Evolutionary conservation across 345 rosid genomes (phyloP), one percentile per base, ranked within the genome.

Genomic region (Stellera chamaejasme): DNA sequence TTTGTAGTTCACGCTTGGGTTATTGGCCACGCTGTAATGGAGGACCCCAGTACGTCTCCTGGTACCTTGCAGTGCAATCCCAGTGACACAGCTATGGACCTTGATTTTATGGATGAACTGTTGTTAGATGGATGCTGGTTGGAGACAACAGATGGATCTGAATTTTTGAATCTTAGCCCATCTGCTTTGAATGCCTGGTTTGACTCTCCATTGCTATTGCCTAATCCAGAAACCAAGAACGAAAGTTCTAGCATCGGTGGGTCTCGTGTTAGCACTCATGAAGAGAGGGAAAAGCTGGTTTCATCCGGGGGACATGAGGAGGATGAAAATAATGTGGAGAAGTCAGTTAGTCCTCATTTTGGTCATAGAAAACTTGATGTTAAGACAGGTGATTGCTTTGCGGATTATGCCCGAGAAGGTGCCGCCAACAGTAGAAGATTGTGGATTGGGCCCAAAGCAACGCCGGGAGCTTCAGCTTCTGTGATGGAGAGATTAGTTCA

Each of bases 81-180:
- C 1, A 44, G 46, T 11, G 82, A 77, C 76, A 61, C 79, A 4
- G 60, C 70, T 19, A 84, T 84, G 95, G 95, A 92, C 57, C 61
- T 74, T 25, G 95, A 80, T 51, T 76, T 43, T 74, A 79, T 92
- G 80, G 81, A 92, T 69, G 90, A 84, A n/a, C 70, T 92, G 65
- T 59, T 92, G 56, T 71, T 87, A 27, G 93, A 88, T 47, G 98
- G 98, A 48, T 92, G 90, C 77, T 92, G 98, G 96, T 69, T 86
- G 68, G 93, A 92, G 71, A 64, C 93, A 41, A 69, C 83, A n/a
- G 85, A 78, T 62, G 95, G 95, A 68, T 86, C 89, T 54, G 96
- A 86, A 67, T 86, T 84, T 65, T 75, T 80, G 63, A 67, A 68
- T 67, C 58, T 66, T 11, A 64, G 67, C 69, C 81, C 82, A 13